Conservation (phyloP, 1,139 yeast species). For the Candida freyschussii region DNA sequence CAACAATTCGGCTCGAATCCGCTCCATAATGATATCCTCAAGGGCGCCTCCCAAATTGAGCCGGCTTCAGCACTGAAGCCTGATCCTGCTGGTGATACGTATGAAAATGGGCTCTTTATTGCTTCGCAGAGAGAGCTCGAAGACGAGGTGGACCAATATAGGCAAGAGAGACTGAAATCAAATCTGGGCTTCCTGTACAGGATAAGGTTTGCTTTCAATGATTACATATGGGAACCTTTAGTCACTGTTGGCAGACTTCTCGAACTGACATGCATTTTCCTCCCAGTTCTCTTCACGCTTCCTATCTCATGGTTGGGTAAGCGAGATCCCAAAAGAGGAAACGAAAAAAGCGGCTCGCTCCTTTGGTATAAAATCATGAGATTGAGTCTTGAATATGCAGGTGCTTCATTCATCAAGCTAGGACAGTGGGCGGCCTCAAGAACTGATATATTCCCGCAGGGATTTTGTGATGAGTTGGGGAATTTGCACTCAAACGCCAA, state of each 20-base stretch:
- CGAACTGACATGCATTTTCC: slow-evolving; percentile 59
- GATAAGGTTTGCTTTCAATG: slow-evolving; percentile 41
- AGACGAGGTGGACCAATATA: slow-evolving; percentile 31
- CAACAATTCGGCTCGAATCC: not conserved
- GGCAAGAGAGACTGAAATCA: slow-evolving; percentile 21
- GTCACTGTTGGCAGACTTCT: slow-evolving; percentile 63
- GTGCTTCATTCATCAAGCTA: slow-evolving; percentile 89
- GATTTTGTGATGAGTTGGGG: slow-evolving; percentile 73
- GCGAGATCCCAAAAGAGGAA: slow-evolving; percentile 31
- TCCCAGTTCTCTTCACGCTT: slow-evolving; percentile 60
- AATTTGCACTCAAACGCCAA: slow-evolving; percentile 78
- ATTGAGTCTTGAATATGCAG: slow-evolving; percentile 74
- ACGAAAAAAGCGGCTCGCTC: slow-evolving; percentile 53
- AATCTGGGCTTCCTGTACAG: slow-evolving; percentile 31
- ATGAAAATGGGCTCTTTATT: slow-evolving; percentile 60
- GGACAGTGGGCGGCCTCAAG: slow-evolving; percentile 99
- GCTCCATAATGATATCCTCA: slow-evolving; percentile 9
- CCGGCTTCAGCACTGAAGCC: slow-evolving; percentile 31
- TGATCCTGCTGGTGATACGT: slow-evolving; percentile 51
- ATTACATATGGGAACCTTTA: slow-evolving; percentile 62
- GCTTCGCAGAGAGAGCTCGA: slow-evolving; percentile 51
- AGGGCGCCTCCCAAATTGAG: slow-evolving; percentile 11
- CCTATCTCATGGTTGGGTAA: slow-evolving; percentile 76
- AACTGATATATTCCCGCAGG: slow-evolving; percentile 83
- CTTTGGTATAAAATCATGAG: slow-evolving; percentile 70